Conservation (phyloP, 176 grass and related monocot genomes). For the Ampelocalamus luodianensis region DNA sequence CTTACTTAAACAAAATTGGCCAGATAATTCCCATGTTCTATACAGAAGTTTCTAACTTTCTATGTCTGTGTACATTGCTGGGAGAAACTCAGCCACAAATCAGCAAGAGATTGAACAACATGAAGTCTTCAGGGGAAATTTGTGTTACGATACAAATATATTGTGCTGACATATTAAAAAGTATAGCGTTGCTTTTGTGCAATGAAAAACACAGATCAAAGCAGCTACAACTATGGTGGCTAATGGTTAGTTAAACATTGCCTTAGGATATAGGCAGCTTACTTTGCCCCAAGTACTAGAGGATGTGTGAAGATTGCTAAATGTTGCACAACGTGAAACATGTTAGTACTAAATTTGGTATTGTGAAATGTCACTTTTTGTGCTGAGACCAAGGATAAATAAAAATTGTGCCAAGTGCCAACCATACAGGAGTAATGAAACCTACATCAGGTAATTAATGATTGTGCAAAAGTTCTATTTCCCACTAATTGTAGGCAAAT, state of each 20-base stretch:
- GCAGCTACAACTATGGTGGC: background rate
- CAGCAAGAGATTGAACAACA: background rate
- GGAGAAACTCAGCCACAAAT: background rate
- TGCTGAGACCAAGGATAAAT: background rate
- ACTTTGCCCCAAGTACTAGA: slow-evolving; percentile 16
- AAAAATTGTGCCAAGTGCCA: background rate
- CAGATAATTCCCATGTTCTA: background rate
- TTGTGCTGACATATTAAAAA: background rate
- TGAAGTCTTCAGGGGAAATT: background rate
- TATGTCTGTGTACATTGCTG: background rate
- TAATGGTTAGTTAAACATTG: background rate
- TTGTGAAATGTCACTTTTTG: background rate
- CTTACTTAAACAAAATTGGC: background rate
- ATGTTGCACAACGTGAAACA: background rate
- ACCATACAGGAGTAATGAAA: slow-evolving; percentile 22
- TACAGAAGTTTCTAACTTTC: background rate
- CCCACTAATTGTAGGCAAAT: slow-evolving; percentile 1
- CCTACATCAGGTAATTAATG: background rate
- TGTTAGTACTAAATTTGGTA: background rate
- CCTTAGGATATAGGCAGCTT: background rate
- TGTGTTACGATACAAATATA: background rate
- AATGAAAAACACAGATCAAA: slow-evolving; percentile 18
- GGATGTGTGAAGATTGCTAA: background rate
- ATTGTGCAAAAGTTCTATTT: background rate
- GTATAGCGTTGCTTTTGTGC: background rate